Base-by-base conservation (phyloP, 2,329 filamentous ascomycete species). In the Fusarium subglutinans region DNA sequence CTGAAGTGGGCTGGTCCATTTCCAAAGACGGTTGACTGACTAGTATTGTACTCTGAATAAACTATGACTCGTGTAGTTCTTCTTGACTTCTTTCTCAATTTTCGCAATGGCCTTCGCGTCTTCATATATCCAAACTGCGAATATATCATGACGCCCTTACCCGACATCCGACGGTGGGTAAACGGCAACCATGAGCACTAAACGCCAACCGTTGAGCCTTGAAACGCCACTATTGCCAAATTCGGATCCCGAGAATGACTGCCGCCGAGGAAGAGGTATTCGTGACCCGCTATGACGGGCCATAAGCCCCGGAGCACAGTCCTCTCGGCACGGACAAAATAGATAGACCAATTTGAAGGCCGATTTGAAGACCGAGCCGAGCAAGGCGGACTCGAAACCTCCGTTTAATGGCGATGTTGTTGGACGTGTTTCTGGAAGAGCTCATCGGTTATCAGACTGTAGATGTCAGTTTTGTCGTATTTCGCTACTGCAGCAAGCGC, bases 11-110 rank as follows among this genome's bases (percentile, higher is more conserved):
- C 9, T 58, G 41, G 2, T 58, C n/a, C 30, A 47, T 47, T 10
- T 35, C 2, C 18, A 1, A 22, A n/a, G 41, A 48, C 8, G 4
- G 8, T 3, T 28, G 11, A 37, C 20, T 9, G 5, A 26, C 2
- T 35, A 7, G 48, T 13, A 20, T 20, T 24, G 22, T 8, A 20
- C 1, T 20, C 15, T 6, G n/a, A 20, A 37, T 18, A 20, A 35
- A 14, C 2, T 20, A 8, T 37, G n/a, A 37, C 50, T 53, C 14
- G 11, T 20, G 3, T 2, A 5, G 12, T 15, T 14, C 9, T 20
- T 8, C 2, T 15, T 20, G n/a, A 6, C 17, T 24, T 5, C 4
- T 15, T 20, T 26, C 2, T 37, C 8, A 24, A 2, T 3, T 10
- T 11, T 24, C n/a, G 12, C 17, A 20, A 35, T 24, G 17, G n/a